Conservation (phyloP, 768 basidiomycete genomes). For the Thelephora aurantiotincta region DNA sequence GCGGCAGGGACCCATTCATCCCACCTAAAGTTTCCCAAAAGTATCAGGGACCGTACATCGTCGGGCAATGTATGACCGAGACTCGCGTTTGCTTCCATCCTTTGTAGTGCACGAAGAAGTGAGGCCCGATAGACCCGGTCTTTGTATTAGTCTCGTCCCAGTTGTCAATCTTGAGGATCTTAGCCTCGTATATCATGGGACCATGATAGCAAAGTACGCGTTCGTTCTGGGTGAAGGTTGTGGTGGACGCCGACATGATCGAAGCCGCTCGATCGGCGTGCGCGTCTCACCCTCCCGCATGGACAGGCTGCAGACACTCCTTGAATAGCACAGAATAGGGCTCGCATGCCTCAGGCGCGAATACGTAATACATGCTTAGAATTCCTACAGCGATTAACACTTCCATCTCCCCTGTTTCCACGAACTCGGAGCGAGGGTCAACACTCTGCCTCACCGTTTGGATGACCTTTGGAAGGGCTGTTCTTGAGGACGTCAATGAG, state of each 20-base stretch:
- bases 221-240: constrained; percentile 33
- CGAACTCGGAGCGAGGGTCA: too few species aligned
- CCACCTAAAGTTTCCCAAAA: constrained; percentile 42
- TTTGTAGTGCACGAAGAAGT: constrained; percentile 97
- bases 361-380: too few species aligned
- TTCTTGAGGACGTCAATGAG: too few species aligned
- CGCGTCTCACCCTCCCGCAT: too few species aligned
- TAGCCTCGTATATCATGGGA: constrained; percentile 90
- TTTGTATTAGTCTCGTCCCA: constrained; percentile 52
- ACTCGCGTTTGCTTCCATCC: constrained; percentile 97
- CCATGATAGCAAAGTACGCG: constrained; percentile 91
- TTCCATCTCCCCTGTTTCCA: too few species aligned
- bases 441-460: too few species aligned
- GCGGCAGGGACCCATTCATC: constrained; percentile 88
- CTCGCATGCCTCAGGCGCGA: too few species aligned
- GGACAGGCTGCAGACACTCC: too few species aligned
- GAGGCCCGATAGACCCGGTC: constrained; percentile 51
- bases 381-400: too few species aligned
- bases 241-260: constrained; percentile 1
- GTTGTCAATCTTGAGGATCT: constrained; percentile 56
- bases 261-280: not conserved
- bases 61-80: not conserved
- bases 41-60: constrained; percentile 1
- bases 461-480: too few species aligned
- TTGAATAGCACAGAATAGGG: too few species aligned